Base-by-base conservation (phyloP, 169 alveolate genomes). In the Eimeria zaria region DNA sequence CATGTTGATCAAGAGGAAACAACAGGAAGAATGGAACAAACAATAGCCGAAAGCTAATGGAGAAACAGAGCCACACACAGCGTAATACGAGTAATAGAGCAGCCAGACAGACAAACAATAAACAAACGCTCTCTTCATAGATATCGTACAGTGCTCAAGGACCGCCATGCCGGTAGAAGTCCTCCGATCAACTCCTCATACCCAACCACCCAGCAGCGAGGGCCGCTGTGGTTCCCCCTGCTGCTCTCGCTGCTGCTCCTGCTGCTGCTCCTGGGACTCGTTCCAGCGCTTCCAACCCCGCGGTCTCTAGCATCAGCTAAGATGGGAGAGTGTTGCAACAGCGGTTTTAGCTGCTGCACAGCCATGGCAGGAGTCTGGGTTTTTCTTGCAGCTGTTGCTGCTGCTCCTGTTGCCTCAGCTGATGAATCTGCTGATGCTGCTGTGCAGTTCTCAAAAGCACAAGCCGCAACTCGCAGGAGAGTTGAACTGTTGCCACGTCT, bases 131-230 rank as follows among this genome's bases (percentile, higher is more conserved):
- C 30, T 69, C 80, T 69, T 3, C 73, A 51, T 20, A 20, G 8
- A 27, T 76, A 44, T 30, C 92, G 27, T 60, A 84, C 92, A 24
- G 78, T 41, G 69, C 78, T 60, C 36, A 84, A 44, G 20, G 92
- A 84, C 39, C 80, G 44, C 92, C 92, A 84, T 7, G 92, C 92
- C 46, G 92, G 92, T 30, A 84, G 16, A 39, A 58, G 39, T 5
- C 92, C 80, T 12, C 20, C 60, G 46, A 84, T 39, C 30, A 84
- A 69, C 78, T 84, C 92, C 58, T 60, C 92, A 41, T 53, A 84
- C 24, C 92, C 92, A 84, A 84, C 92, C 44, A 84, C 92, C 92
- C 92, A 84, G 78, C 92, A 84, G 78, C 78, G 92, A 11, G 92
- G 74, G 92, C 78, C 51, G 51, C 51, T 8, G 55, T 33, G 18